These are phyloP conservation scores for Salvia sclarea DNA, from an alignment of 305 asterid species.

Conservation along the genomic window DNA sequence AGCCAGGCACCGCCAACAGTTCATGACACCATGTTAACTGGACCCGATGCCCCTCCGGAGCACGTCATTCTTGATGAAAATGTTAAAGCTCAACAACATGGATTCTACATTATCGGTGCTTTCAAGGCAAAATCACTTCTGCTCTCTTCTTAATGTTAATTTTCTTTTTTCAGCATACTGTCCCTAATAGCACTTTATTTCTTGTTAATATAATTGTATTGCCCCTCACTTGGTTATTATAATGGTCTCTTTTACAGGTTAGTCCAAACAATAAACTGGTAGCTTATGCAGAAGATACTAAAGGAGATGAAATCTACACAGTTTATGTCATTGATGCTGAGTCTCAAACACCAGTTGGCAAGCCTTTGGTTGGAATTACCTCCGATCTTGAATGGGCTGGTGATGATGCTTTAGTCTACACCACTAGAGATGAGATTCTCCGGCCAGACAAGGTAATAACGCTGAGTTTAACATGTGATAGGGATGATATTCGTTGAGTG, in stretches of 20 bases:
- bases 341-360: slow-evolving; percentile 64
- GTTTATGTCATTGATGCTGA: slow-evolving; percentile 79
- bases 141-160: slow-evolving; percentile 1
- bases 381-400: slow-evolving; percentile 85
- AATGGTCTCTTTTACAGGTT: slow-evolving; percentile 47
- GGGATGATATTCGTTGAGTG: slow-evolving; percentile 19
- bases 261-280: slow-evolving; percentile 80
- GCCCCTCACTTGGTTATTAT: slow-evolving; percentile 8
- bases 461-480: slow-evolving; percentile 27
- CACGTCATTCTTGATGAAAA: slow-evolving; percentile 90
- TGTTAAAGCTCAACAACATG: slow-evolving; percentile 68
- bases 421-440: slow-evolving; percentile 85
- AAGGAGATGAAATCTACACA: slow-evolving; percentile 89
- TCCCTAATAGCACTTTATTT: slow-evolving; percentile 1
- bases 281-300: slow-evolving; percentile 92
- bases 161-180: not conserved
- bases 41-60: slow-evolving; percentile 85
- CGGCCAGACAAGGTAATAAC: slow-evolving; percentile 84
- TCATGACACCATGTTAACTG: slow-evolving; percentile 80
- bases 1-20: slow-evolving; percentile 49
- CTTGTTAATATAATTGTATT: slow-evolving; percentile 5
- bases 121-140: slow-evolving; percentile 56
- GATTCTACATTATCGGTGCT: slow-evolving; percentile 66
- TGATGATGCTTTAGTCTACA: slow-evolving; percentile 74
- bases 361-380: slow-evolving; percentile 75